phyloP scores from a whole-genome alignment of 2,329 filamentous ascomycete genomes.

The Phoma herbarum region DNA sequence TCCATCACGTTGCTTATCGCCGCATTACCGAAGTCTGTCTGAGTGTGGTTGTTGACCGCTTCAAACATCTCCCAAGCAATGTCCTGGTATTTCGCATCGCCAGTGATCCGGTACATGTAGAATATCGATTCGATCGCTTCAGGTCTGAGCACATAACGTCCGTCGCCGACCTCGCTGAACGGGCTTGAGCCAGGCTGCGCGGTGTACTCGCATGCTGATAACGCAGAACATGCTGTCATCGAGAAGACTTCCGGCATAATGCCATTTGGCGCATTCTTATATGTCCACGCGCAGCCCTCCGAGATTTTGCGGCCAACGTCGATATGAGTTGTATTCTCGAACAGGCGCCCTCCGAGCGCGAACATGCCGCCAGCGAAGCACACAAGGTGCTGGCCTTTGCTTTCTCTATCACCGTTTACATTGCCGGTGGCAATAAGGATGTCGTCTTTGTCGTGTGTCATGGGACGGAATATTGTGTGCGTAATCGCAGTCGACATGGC shows the following conservation, averaged over 20 bases:
- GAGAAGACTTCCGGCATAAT: slow-evolving; percentile 68
- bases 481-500: slow-evolving; percentile 54
- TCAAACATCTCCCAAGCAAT: slow-evolving; percentile 60
- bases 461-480: slow-evolving; percentile 60
- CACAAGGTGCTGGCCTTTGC: slow-evolving; percentile 65
- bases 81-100: slow-evolving; percentile 57
- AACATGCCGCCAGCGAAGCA: slow-evolving; percentile 71
- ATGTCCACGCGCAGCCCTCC: slow-evolving; percentile 69
- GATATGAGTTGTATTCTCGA: slow-evolving; percentile 62
- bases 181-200: slow-evolving; percentile 46
- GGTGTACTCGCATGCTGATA: slow-evolving; percentile 51
- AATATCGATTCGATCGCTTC: slow-evolving; percentile 69
- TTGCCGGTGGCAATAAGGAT: slow-evolving; percentile 58
- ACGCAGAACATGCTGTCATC: slow-evolving; percentile 56
- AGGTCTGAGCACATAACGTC: slow-evolving; percentile 58
- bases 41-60: slow-evolving; percentile 52
- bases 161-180: slow-evolving; percentile 54
- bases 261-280: slow-evolving; percentile 63
- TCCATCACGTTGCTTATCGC: slow-evolving; percentile 57
- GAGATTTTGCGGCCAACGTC: slow-evolving; percentile 65
- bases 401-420: slow-evolving; percentile 45
- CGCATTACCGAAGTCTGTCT: slow-evolving; percentile 56
- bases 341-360: slow-evolving; percentile 65
- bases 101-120: slow-evolving; percentile 67
- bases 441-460: slow-evolving; percentile 56